These are phyloP conservation scores for Picocystis sp. DNA, from an alignment of 163 green algal genomes.

Conservation along the genomic window DNA sequence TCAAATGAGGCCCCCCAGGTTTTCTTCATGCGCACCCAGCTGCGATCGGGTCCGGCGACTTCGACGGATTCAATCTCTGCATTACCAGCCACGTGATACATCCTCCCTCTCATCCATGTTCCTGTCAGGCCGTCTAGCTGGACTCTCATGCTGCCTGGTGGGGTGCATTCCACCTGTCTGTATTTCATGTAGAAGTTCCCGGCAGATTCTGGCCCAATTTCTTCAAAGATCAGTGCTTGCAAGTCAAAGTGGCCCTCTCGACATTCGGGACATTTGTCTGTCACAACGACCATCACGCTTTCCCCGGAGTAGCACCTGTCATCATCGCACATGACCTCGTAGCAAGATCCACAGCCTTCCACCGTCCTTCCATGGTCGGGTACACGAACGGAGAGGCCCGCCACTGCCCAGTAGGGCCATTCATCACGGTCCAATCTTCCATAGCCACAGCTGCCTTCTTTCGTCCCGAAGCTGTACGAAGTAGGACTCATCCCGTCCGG, in stretches of 20 bases:
- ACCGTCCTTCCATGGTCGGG: neutral
- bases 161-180: neutral
- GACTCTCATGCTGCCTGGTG: neutral
- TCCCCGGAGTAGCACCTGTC: neutral
- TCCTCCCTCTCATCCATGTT: neutral
- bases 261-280: constrained; percentile 1
- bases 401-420: constrained; percentile 1
- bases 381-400: neutral
- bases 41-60: too few species aligned
- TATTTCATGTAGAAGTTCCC: neutral
- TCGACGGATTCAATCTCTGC: neutral
- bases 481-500: neutral
- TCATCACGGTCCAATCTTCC: neutral
- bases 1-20: too few species aligned
- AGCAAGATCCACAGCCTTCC: constrained; percentile 1
- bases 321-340: neutral
- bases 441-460: constrained; percentile 1
- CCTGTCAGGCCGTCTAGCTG: neutral
- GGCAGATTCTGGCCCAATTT: neutral
- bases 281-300: neutral
- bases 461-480: neutral
- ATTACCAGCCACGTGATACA: neutral
- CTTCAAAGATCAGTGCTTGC: neutral
- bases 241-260: neutral
- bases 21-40: too few species aligned